Evolutionary conservation across 768 basidiomycete species (phyloP).

Genomic region (Cystofilobasidium bisporidii): DNA sequence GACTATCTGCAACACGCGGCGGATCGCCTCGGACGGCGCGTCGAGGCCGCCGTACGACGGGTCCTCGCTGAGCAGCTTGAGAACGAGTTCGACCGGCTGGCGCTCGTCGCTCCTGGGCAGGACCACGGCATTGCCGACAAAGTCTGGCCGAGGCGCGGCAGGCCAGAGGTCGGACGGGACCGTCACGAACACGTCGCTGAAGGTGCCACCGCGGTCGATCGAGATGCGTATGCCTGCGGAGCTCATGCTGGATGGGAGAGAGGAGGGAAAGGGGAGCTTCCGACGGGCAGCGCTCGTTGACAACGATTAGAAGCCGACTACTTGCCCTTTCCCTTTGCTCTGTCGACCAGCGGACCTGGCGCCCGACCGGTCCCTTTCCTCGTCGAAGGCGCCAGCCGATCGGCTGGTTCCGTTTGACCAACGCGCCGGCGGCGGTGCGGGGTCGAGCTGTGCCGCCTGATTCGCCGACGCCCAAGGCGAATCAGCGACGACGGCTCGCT

Average conservation of each 20-base stretch:
- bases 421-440: no score
- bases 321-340: no score
- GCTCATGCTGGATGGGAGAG: not conserved
- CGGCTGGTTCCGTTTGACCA: no score
- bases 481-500: no score
- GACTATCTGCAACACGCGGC: conserved; percentile 31
- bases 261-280: not conserved
- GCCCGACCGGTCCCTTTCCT: no score
- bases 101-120: conserved; percentile 21
- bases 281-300: no score
- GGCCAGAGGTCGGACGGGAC: conserved; percentile 28
- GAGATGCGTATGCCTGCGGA: not conserved
- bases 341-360: no score
- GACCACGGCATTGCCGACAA: conserved; percentile 31
- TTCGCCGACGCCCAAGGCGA: no score
- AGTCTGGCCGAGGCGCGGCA: conserved; percentile 6
- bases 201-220: conserved; percentile 11
- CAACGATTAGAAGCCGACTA: no score
- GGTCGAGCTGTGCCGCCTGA: no score
- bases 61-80: conserved; percentile 33
- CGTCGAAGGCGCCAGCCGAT: no score
- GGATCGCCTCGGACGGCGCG: conserved; percentile 31
- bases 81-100: conserved; percentile 29
- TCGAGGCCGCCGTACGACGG: conserved; percentile 28
- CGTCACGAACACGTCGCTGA: conserved; percentile 31